Conservation (phyloP, 2,329 filamentous ascomycete species). For the Claviceps capensis region DNA sequence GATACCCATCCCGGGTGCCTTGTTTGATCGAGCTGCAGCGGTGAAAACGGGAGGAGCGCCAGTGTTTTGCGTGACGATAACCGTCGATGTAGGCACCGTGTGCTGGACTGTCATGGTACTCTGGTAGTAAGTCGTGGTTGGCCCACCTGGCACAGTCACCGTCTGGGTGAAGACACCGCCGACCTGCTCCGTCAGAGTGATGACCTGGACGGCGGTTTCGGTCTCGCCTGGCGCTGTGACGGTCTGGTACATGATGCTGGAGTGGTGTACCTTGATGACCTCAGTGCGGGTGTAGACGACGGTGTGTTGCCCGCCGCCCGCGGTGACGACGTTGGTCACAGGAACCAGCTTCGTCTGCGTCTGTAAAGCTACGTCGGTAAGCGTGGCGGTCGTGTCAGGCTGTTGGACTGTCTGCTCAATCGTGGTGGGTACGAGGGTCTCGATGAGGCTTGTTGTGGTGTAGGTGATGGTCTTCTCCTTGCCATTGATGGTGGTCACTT, state of each 20-base stretch:
- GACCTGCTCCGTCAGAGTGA: slow-evolving; percentile 27
- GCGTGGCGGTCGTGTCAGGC: slow-evolving; percentile 6
- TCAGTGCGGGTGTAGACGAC: slow-evolving; percentile 13
- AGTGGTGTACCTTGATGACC: slow-evolving; percentile 15
- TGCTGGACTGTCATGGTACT: slow-evolving; percentile 22
- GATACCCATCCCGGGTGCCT: slow-evolving; percentile 19
- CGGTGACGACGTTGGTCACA: slow-evolving; percentile 20
- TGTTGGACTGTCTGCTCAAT: slow-evolving; percentile 15
- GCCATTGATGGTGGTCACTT: slow-evolving; percentile 30
- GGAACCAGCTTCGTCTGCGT: slow-evolving; percentile 25
- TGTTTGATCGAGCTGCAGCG: slow-evolving; percentile 13
- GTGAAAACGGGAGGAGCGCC: slow-evolving; percentile 12
- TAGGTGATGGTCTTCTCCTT: slow-evolving; percentile 21
- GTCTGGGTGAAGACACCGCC: slow-evolving; percentile 30
- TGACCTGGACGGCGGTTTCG: slow-evolving; percentile 18
- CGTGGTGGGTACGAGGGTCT: slow-evolving; percentile 21
- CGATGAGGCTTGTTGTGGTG: slow-evolving; percentile 25
- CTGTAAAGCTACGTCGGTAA: slow-evolving; percentile 17
- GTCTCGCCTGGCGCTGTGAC: slow-evolving; percentile 24
- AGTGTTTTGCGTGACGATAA: slow-evolving; percentile 7
- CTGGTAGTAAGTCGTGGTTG: slow-evolving; percentile 21
- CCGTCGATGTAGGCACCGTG: slow-evolving; percentile 12
- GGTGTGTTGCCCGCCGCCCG: slow-evolving; percentile 17
- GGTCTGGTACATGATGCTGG: slow-evolving; percentile 20
- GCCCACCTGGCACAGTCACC: slow-evolving; percentile 21